Conservation (phyloP, 2,329 filamentous ascomycete genomes). For the Aschersonia sp. region DNA sequence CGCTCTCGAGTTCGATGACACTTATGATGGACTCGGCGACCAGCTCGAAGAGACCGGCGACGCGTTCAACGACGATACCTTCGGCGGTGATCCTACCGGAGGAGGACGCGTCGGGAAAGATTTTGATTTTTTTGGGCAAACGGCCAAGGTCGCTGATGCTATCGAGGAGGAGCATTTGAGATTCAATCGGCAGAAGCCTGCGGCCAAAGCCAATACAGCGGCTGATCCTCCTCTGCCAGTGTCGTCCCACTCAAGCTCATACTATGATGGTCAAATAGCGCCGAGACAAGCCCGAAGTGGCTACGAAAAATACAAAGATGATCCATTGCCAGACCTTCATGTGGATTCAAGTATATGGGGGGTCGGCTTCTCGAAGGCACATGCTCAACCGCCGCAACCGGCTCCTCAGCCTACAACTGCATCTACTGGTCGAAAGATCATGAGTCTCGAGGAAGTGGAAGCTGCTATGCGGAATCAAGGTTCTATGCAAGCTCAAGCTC, state of each 20-base stretch:
- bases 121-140: slow-evolving; percentile 94
- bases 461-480: slow-evolving; percentile 71
- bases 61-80: slow-evolving; percentile 94
- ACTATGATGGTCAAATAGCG: slow-evolving; percentile 23
- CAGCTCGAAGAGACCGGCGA: slow-evolving; percentile 85
- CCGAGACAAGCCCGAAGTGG: slow-evolving; percentile 59
- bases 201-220: slow-evolving; percentile 20
- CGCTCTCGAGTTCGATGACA: slow-evolving; percentile 77
- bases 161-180: slow-evolving; percentile 86
- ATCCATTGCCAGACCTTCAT: slow-evolving; percentile 78
- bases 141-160: slow-evolving; percentile 70
- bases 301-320: slow-evolving; percentile 84
- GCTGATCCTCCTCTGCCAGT: slow-evolving; percentile 17
- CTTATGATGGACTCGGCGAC: slow-evolving; percentile 88
- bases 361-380: slow-evolving; percentile 41
- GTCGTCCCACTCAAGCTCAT: slow-evolving; percentile 14
- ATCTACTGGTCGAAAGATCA: slow-evolving; percentile 52
- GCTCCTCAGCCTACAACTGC: slow-evolving; percentile 11
- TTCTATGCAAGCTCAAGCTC: slow-evolving; percentile 27
- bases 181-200: slow-evolving; percentile 60
- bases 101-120: slow-evolving; percentile 61
- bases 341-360: slow-evolving; percentile 93
- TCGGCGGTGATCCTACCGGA: slow-evolving; percentile 35
- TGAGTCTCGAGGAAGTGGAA: slow-evolving; percentile 96
- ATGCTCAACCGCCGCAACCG: slow-evolving; percentile 15